Percentiles rank a stretch among this genome's conserved stretches.
Evolutionary conservation across 345 rosid species (phyloP).

Genomic region (Arabis hirsuta): DNA sequence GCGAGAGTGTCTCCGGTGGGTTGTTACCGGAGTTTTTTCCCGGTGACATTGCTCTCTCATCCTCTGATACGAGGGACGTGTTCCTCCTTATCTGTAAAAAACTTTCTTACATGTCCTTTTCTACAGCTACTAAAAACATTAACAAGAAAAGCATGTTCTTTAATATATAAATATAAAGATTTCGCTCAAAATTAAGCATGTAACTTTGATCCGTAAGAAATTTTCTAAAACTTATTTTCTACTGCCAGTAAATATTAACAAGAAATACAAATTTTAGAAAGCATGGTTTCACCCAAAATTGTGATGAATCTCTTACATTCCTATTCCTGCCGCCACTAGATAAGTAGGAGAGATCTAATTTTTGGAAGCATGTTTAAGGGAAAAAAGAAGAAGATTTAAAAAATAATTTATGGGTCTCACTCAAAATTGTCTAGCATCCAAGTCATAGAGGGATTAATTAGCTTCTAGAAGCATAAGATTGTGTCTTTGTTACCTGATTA

Average conservation of each 20-base stretch:
- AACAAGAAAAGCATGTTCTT: not conserved
- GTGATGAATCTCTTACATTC: too few species aligned
- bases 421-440: not conserved
- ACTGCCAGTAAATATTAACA: not conserved
- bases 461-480: not conserved
- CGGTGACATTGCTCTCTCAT: not conserved
- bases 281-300: too few species aligned
- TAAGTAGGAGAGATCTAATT: not conserved
- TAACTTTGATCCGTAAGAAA: not conserved
- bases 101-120: not conserved
- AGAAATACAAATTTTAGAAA: too few species aligned
- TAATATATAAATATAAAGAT: too few species aligned
- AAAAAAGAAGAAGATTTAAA: not conserved
- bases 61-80: not conserved
- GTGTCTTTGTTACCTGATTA: slow-evolving; percentile 16
- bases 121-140: not conserved
- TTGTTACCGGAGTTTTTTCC: slow-evolving; percentile 14
- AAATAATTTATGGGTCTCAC: not conserved
- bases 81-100: slow-evolving; percentile 21
- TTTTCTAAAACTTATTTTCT: not conserved
- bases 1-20: slow-evolving; percentile 10
- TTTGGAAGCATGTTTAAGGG: not conserved
- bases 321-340: too few species aligned
- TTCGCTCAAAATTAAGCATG: not conserved
- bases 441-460: slow-evolving; percentile 7